Evolutionary conservation across 306 rosid species (phyloP), one percentile per base, ranked within the genome.

Genomic region (Ammopiptanthus mongolicus): DNA sequence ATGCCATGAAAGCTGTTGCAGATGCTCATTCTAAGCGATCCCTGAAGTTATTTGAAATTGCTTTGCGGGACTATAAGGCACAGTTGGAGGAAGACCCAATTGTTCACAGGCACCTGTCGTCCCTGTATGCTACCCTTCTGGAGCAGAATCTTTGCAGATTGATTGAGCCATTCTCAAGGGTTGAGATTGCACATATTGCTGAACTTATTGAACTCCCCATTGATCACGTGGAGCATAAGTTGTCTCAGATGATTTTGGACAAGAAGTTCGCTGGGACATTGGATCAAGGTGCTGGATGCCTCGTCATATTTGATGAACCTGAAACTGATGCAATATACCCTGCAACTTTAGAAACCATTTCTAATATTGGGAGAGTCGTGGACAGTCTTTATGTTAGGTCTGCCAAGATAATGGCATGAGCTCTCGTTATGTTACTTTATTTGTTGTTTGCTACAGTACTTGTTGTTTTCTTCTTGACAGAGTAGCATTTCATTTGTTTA

Each of bases 1-100:
- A 94, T 83, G 98, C 98, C 28, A 94, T 94, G 98, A 94, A 91
- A 82, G 96, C 97, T 34, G 98, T 94, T 41, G 97, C 98, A 3
- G 97, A 91, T 74, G 98, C 98, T 25, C 86, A 94, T 85, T 89
- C 97, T 0, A 94, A 94, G 76, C 90, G 97, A 56, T 94, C 98
- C 51, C 83, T 94, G 48, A 91, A 83, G 83, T 88, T 94, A 66
- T 94, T 94, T 17, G 96, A 94, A 84, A 83, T 81, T 66, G 94
- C 98, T 63, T 77, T 91, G 80, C 64, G 88, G 51, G 90, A 84
- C 78, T 94, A 75, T 69, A 94, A 87, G 91, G 90, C 94, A 15
- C 97, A 94, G 78, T 84, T 94, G 63, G 98, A 90, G 77, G 98
- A 91, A 69, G 98, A 94, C 81, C 98, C 97, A 21, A 91, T 94